Evolutionary conservation across 768 basidiomycete genomes (phyloP).

Genomic region (Fomitopsis serialis): DNA sequence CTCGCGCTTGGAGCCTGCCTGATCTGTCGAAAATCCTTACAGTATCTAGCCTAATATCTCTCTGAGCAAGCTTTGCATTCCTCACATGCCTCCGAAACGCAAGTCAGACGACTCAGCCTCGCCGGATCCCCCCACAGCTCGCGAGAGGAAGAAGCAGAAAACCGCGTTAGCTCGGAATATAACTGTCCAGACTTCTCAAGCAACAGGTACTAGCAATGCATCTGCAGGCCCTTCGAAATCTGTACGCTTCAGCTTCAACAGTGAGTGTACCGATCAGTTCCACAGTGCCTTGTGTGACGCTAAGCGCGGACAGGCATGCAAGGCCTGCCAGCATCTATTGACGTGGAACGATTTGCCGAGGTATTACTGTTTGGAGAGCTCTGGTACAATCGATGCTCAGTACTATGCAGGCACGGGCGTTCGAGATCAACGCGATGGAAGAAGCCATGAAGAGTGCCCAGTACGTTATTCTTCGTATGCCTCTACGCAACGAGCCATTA

Average conservation of each 20-base stretch:
- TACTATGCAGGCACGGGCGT: conserved; percentile 65
- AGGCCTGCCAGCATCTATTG: conserved; percentile 66
- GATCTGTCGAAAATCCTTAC: no score
- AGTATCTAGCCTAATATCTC: no score
- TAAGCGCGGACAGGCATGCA: conserved; percentile 38
- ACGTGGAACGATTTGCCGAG: conserved; percentile 87
- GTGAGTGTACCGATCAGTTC: conserved; percentile 24
- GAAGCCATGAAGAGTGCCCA: conserved; percentile 76
- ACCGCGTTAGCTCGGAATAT: conserved; percentile 61
- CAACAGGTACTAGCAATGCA: conserved; percentile 19
- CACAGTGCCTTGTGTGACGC: no score
- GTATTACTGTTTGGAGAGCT: conserved; percentile 34
- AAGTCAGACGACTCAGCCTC: conserved; percentile 21
- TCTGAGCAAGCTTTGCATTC: no score
- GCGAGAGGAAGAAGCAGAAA: conserved; percentile 69
- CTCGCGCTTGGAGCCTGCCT: no score
- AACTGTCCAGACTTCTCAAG: conserved; percentile 42
- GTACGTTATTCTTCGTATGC: conserved; percentile 28
- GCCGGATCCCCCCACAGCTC: conserved; percentile 23
- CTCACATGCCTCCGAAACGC: conserved; percentile 43
- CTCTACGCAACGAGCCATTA: neutral
- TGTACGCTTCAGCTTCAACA: conserved; percentile 32
- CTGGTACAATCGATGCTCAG: no score
- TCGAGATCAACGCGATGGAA: conserved; percentile 91
- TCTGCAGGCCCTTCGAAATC: conserved; percentile 38